These are phyloP conservation scores for Pseudonectria foliicola DNA, from an alignment of 2,329 filamentous ascomycete genomes.

Conservation along the genomic window DNA sequence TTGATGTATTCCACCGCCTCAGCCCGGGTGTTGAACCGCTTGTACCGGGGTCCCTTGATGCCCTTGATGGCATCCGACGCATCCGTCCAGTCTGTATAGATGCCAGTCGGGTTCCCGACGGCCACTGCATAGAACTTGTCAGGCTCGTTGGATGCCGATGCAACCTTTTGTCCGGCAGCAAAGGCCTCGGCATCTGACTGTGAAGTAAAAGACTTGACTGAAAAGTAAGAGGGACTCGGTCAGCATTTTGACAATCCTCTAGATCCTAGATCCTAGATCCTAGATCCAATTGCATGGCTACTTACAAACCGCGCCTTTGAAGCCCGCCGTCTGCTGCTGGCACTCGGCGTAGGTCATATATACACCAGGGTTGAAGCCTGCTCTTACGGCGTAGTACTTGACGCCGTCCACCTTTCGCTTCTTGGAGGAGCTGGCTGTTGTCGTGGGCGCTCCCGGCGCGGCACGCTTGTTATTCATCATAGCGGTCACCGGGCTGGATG, in stretches of 20 bases:
- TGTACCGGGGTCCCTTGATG: conserved; percentile 62
- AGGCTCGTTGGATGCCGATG: conserved; percentile 33
- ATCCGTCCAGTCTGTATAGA: conserved; percentile 59
- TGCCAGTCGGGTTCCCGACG: conserved; percentile 49
- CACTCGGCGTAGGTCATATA: conserved; percentile 57
- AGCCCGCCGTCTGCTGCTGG: conserved; percentile 52
- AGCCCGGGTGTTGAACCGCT: conserved; percentile 57
- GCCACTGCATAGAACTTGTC: conserved; percentile 55
- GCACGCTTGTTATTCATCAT: conserved; percentile 27
- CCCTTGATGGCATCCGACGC: conserved; percentile 68
- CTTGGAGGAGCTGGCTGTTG: conserved; percentile 23
- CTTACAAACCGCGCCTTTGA: conserved; percentile 61
- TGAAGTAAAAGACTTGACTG: conserved; percentile 74
- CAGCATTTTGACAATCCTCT: conserved; percentile 10
- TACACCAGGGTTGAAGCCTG: conserved; percentile 51
- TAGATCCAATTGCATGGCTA: too few species aligned
- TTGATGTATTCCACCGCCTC: conserved; percentile 76
- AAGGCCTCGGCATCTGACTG: conserved; percentile 73
- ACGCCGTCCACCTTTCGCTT: conserved; percentile 42
- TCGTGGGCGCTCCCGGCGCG: conserved; percentile 12
- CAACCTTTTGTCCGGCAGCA: conserved; percentile 50
- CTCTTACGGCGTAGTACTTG: conserved; percentile 59
- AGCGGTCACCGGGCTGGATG: conserved; percentile 3
- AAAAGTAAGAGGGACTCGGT: not conserved
- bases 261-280: too few species aligned